Evolutionary conservation across 1,284 basidiomycete genomes (phyloP), one percentile per base, ranked within the genome.

Genomic region (Ganoderma sinense): DNA sequence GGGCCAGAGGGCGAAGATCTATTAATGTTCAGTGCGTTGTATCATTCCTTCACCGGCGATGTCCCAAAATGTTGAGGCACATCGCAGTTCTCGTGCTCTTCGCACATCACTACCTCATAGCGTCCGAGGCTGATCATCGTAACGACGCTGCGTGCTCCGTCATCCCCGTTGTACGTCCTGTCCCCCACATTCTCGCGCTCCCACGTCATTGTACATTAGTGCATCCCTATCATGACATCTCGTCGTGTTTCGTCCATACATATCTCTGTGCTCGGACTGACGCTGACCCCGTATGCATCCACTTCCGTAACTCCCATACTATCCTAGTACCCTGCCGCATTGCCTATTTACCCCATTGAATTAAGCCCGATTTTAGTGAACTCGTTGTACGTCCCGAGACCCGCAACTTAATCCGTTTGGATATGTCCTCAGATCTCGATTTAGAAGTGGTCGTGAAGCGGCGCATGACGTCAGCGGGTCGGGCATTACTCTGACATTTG

Each of bases 1-100:
- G 41, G n/a, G 26, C 20, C 20, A 62, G 39, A 56, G 45, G 41
- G 51, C 39, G 64, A 65, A 58, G 64, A 65, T 65, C 51, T 29
- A 51, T 20, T 62, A 39, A 61, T n/a, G 20, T 7, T 18, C 23
- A 45, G 64, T 65, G 29, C 18, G 40, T 59, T 23, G 56, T 40
- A 14, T 20, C 29, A 2, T 56, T 45, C 43, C 6, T 45, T 29
- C n/a, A 39, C n/a, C 1, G 20, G n/a, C 13, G 20, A 13, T 59
- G n/a, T 39, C 31, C 20, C 23, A 16, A 56, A 59, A 33, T 14
- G 56, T 20, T 59, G 33, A 39, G n/a, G 36, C 56, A 1, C 36
- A 13, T 36, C n/a, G 20, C 33, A 39, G 56, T 59, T 59, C 56
- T 59, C 20, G 56, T 59, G 56, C 56, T 33, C 39, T 23, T 39